A percentile compares a stretch with the other conserved stretches of the same genome.
Conservation (phyloP, 139 green algal genomes). For the Pycnococcus provasolii region DNA sequence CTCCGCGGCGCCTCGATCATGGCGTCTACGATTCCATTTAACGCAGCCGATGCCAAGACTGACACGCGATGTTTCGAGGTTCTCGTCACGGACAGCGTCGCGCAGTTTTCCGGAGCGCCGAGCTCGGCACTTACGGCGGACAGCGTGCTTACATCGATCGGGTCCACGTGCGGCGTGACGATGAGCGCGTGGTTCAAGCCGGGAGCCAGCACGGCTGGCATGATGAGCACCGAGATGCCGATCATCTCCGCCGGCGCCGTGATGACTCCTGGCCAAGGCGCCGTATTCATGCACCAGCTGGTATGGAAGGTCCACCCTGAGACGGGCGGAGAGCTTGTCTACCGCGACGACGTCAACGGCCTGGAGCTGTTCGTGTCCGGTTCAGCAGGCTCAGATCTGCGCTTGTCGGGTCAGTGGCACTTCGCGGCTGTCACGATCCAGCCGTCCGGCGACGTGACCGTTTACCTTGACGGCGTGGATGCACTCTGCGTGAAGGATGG, state of each 20-base stretch:
- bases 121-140: not conserved
- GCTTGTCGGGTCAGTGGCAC: constrained; percentile 1
- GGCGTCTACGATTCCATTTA: no score
- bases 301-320: not conserved
- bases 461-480: constrained; percentile 15
- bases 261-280: not conserved
- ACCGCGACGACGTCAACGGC: not conserved
- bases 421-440: constrained; percentile 4
- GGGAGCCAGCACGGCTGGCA: not conserved
- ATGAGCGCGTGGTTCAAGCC: not conserved
- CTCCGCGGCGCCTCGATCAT: not conserved
- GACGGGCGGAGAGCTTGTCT: not conserved
- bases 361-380: not conserved
- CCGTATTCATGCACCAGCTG: not conserved
- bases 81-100: not conserved
- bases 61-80: not conserved
- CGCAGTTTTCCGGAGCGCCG: not conserved
- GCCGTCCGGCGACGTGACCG: not conserved
- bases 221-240: not conserved
- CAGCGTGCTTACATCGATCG: no score
- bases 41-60: no score
- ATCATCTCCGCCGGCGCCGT: not conserved
- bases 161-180: not conserved
- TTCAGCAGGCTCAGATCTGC: no score
- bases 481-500: not conserved